These are phyloP conservation scores for Neurospora tetrasperma DNA, from an alignment of 495 filamentous ascomycete species.

Conservation along the genomic window DNA sequence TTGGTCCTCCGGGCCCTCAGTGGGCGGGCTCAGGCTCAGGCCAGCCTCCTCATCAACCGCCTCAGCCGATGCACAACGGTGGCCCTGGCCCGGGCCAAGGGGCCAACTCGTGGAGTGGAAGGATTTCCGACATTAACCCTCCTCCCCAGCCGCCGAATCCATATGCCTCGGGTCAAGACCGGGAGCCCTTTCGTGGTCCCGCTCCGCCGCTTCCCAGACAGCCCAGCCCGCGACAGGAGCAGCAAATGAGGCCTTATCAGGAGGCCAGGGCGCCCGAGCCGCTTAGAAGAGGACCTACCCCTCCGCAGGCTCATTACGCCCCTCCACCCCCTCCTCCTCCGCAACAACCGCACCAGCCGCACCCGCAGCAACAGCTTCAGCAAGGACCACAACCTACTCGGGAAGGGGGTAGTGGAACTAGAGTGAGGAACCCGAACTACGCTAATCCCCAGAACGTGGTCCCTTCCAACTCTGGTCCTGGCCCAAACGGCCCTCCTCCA, in stretches of 20 bases:
- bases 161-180: constrained; percentile 50
- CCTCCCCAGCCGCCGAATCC: constrained; percentile 64
- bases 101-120: constrained; percentile 61
- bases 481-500: constrained; percentile 39
- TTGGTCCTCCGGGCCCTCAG: constrained; percentile 67
- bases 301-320: constrained; percentile 51
- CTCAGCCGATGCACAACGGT: constrained; percentile 35
- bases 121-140: constrained; percentile 67
- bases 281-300: constrained; percentile 32
- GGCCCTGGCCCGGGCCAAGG: constrained; percentile 56
- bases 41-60: constrained; percentile 36
- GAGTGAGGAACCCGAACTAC: constrained; percentile 65
- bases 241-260: constrained; percentile 62
- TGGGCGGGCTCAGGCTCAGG: constrained; percentile 64
- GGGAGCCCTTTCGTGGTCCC: constrained; percentile 53
- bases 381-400: constrained; percentile 19
- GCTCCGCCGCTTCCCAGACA: constrained; percentile 54
- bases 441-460: constrained; percentile 47
- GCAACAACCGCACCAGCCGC: constrained; percentile 35
- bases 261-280: constrained; percentile 47
- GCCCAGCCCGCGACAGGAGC: constrained; percentile 58
- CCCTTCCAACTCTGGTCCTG: constrained; percentile 10
- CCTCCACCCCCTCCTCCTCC: constrained; percentile 47
- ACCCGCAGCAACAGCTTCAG: constrained; percentile 29
- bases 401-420: constrained; percentile 14